Conservation (phyloP, 2,329 filamentous ascomycete species). For the Xylariaceae sp. region DNA sequence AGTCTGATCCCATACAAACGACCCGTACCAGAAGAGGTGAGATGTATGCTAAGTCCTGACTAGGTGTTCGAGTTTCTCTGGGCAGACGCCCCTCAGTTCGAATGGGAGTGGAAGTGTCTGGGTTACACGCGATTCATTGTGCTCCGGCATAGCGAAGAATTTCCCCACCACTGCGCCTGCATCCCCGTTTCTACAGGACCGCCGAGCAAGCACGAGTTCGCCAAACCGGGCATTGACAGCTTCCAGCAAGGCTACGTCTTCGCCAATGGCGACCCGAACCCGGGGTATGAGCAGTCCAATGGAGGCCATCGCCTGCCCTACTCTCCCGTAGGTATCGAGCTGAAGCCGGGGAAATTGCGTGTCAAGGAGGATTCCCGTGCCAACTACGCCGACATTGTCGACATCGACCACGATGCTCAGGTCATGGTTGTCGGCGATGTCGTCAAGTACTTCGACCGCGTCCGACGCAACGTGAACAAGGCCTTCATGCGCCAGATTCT, state of each 20-base stretch:
- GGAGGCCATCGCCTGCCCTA: constrained; percentile 27
- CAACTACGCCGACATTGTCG: constrained; percentile 34
- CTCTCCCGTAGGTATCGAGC: constrained; percentile 30
- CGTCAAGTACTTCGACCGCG: constrained; percentile 32
- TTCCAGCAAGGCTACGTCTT: constrained; percentile 32
- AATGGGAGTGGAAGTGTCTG: constrained; percentile 35
- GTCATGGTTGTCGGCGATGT: constrained; percentile 33
- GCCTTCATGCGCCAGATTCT: constrained; percentile 33
- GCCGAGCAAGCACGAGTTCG: constrained; percentile 28
- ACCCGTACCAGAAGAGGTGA: not conserved
- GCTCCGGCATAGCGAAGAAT: constrained; percentile 31
- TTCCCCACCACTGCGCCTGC: constrained; percentile 31
- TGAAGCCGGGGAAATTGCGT: constrained; percentile 28
- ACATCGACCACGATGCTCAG: constrained; percentile 31
- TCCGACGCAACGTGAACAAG: constrained; percentile 33
- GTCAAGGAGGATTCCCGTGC: constrained; percentile 32
- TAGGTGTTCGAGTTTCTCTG: constrained; percentile 36
- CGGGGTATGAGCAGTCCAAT: constrained; percentile 22
- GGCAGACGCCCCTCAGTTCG: constrained; percentile 31
- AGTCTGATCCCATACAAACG: constrained; percentile 15
- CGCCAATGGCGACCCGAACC: constrained; percentile 29
- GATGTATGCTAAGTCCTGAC: constrained; percentile 5
- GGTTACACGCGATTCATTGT: constrained; percentile 34
- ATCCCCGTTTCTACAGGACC: constrained; percentile 31
- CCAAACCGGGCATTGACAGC: constrained; percentile 33